Evolutionary conservation across 208 protist genomes (phyloP), one percentile per base, ranked within the genome.

Genomic region (Porcisia hertigi): DNA sequence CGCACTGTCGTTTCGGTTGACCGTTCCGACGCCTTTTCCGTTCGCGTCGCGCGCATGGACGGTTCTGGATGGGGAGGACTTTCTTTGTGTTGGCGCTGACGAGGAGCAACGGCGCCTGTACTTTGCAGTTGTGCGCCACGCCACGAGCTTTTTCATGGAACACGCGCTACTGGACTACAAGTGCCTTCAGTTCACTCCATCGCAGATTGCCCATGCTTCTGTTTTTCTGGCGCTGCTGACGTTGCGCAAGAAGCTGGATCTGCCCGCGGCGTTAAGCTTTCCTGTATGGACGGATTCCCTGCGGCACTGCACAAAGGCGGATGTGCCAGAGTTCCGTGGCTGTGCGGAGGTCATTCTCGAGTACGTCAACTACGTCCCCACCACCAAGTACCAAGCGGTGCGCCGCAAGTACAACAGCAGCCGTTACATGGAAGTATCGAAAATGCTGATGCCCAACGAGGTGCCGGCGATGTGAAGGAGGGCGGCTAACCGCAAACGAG

Each of bases 171-270:
- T 96, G 30, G 92, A 97, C 74, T 95, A 95, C 89, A 92, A 96
- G 74, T 90, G 95, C 63, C 82, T 98, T 39, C 88, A 98, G 76
- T 98, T 97, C 79, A 86, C 88, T 1, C 97, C 98, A 39, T 99
- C 98, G 41, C 87, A 98, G 80, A 89, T 98, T 36, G 96, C 94
- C 16, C 95, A 98, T 64, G 87, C 96, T 36, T 81, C 95, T 3
- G 86, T 98, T 6, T 99, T 97, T 75, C 81, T 99, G 14, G 94
- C 97, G 16, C 69, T 92, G 52, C 63, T 87, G 39, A 95, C 86
- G 53, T 70, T 94, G 69, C 86, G 84, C 25, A 81, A 86, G 57
- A 91, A 91, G 71, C 79, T 87, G 58, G 75, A 75, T 39, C 69
- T 75, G 65, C 79, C 60, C 18, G 77, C 64, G 75, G 30, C 67